These are phyloP conservation scores for Jackrogersella multiformis DNA, from an alignment of 495 filamentous ascomycete genomes.

Conservation along the genomic window DNA sequence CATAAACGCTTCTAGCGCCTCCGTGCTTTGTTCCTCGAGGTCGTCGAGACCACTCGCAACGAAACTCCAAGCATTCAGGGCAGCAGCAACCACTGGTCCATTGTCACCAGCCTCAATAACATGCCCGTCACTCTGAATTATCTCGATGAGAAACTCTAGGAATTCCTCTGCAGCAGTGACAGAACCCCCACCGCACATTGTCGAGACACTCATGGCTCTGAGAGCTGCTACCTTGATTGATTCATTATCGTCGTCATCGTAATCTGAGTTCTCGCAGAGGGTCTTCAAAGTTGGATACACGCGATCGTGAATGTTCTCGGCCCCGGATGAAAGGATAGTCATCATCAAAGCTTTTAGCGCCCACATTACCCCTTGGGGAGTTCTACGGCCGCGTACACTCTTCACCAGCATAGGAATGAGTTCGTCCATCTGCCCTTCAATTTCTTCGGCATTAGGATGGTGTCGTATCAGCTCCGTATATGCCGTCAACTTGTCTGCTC, in stretches of 20 bases:
- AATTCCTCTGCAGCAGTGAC: slow-evolving; percentile 74
- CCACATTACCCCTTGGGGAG: slow-evolving; percentile 74
- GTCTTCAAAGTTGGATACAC: slow-evolving; percentile 71
- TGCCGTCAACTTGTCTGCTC: slow-evolving; percentile 74
- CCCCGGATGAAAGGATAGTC: slow-evolving; percentile 76
- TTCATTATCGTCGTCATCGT: slow-evolving; percentile 50
- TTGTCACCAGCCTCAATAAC: slow-evolving; percentile 78
- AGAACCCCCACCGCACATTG: slow-evolving; percentile 82
- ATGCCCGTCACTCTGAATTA: slow-evolving; percentile 84
- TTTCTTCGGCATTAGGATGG: slow-evolving; percentile 75
- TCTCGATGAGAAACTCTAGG: slow-evolving; percentile 85
- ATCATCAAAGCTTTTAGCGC: slow-evolving; percentile 80
- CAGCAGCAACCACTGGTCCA: slow-evolving; percentile 79
- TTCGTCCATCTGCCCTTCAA: slow-evolving; percentile 67
- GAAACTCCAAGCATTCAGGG: slow-evolving; percentile 88
- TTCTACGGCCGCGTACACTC: slow-evolving; percentile 75
- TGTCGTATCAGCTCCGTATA: slow-evolving; percentile 79
- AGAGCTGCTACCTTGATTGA: slow-evolving; percentile 77
- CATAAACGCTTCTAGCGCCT: slow-evolving; percentile 83
- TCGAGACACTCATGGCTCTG: slow-evolving; percentile 74
- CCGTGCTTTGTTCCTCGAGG: slow-evolving; percentile 74
- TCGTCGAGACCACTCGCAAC: slow-evolving; percentile 85
- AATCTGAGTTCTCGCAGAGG: slow-evolving; percentile 72
- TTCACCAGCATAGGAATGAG: slow-evolving; percentile 76
- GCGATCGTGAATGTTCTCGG: slow-evolving; percentile 73